Evolutionary conservation across 305 asterid genomes (phyloP), one percentile per base, ranked within the genome.

Genomic region (Andrographis paniculata): DNA sequence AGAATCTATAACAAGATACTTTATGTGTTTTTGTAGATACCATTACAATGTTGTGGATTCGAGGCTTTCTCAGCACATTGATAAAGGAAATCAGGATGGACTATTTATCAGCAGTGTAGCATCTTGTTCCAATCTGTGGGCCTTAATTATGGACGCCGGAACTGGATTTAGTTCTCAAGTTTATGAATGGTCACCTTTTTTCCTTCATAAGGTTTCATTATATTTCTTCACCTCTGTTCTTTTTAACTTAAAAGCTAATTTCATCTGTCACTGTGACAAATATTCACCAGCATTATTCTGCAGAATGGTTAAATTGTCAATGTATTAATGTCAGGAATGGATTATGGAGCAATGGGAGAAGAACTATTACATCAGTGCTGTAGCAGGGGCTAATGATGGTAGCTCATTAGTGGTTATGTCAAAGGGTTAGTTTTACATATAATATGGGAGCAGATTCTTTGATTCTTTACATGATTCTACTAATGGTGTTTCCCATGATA

Each of bases 61-160:
- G 13, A 73, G 77, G 58, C 64, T 81, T 19, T 18, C 69, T 67
- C 84, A 78, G 59, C 82, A 68, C 61, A 56, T 81, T 20, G 75
- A 66, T 20, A 75, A 73, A 68, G 93, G 93, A 62, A 60, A 60
- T 41, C 77, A 64, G 17, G 88, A 82, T 60, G 85, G 82, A 20
- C 57, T 82, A 22, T 76, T 17, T 55, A 67, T 82, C 55, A 78
- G 88, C 58, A 45, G 83, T 28, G 80, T 82, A 18, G 69, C 93
- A 45, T 78, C 83, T 41, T 62, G 72, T 64, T 65, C 66, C 11
- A 78, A 76, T 53, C 65, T 73, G 14, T 82, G 93, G 88, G 88
- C 93, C 14, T 62, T 82, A 18, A 71, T 82, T 60, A 71, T 82
- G 93, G 93, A 82, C 71, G 93, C 93, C 2, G 93, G 85, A 48